Evolutionary conservation across 441 rosid genomes (phyloP).

Genomic region (Erodium texanum): DNA sequence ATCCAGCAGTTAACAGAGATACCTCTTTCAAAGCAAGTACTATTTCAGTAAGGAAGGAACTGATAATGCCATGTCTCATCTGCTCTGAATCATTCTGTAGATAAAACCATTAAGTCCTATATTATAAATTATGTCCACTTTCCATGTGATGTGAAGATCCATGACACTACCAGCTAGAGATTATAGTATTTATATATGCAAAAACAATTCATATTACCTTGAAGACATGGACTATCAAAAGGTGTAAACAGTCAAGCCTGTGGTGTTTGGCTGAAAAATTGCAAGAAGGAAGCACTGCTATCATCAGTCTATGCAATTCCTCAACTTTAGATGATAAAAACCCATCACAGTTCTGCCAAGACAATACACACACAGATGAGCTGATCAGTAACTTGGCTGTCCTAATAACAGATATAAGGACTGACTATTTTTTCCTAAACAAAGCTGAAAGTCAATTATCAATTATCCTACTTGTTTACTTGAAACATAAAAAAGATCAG

Average conservation of each 20-base stretch:
- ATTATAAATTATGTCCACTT: background rate
- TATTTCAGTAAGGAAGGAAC: constrained; percentile 78
- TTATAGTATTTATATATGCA: too few species aligned
- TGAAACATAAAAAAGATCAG: too few species aligned
- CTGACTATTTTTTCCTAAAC: background rate
- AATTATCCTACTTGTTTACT: too few species aligned
- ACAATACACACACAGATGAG: constrained; percentile 12
- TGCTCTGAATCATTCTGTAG: constrained; percentile 57
- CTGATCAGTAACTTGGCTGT: background rate
- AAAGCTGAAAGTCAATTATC: background rate
- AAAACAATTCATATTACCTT: constrained; percentile 31
- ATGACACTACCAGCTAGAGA: too few species aligned
- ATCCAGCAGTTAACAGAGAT: constrained; percentile 16
- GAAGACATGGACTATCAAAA: constrained; percentile 50
- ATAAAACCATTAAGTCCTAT: background rate
- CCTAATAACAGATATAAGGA: background rate
- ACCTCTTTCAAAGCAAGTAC: constrained; percentile 91
- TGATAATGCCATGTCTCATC: constrained; percentile 38
- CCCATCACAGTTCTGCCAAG: constrained; percentile 43
- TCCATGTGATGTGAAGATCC: background rate
- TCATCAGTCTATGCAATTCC: constrained; percentile 61
- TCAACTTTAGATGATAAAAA: constrained; percentile 48
- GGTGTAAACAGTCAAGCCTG: constrained; percentile 83
- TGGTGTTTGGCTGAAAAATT: constrained; percentile 89
- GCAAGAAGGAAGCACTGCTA: constrained; percentile 51